Conservation (phyloP, 129 eudicot species). For the Artemisia argyi region DNA sequence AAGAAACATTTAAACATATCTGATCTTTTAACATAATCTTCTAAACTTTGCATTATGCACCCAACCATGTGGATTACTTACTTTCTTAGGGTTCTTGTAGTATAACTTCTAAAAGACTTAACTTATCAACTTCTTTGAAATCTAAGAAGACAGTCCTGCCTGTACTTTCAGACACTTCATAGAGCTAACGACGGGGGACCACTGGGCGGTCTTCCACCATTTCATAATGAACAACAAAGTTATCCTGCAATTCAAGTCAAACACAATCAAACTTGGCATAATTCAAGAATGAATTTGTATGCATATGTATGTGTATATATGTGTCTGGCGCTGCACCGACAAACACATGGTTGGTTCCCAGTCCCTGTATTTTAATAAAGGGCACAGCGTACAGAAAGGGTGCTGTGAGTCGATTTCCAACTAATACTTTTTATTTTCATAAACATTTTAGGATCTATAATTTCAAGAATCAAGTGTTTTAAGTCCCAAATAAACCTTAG, state of each 20-base stretch:
- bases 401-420: too few species aligned
- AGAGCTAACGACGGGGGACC: constrained; percentile 48
- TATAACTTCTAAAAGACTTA: constrained; percentile 29
- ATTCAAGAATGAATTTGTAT: not conserved
- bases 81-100: constrained; percentile 21
- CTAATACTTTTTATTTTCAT: too few species aligned
- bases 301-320: not conserved
- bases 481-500: not conserved
- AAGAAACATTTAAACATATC: constrained; percentile 20
- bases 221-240: constrained; percentile 79
- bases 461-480: not conserved
- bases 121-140: constrained; percentile 18
- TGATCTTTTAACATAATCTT: constrained; percentile 15
- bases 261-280: constrained; percentile 14
- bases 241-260: constrained; percentile 59
- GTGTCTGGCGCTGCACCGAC: not conserved
- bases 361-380: not conserved
- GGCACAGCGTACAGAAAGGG: too few species aligned
- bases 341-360: not conserved
- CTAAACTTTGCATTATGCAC: constrained; percentile 27
- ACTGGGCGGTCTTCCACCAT: constrained; percentile 76
- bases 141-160: not conserved
- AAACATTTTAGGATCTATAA: not conserved
- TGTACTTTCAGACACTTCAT: constrained; percentile 4
- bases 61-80: constrained; percentile 33